Conservation (phyloP, 352 stramenopile species). For the Phytophthora pinifolia region DNA sequence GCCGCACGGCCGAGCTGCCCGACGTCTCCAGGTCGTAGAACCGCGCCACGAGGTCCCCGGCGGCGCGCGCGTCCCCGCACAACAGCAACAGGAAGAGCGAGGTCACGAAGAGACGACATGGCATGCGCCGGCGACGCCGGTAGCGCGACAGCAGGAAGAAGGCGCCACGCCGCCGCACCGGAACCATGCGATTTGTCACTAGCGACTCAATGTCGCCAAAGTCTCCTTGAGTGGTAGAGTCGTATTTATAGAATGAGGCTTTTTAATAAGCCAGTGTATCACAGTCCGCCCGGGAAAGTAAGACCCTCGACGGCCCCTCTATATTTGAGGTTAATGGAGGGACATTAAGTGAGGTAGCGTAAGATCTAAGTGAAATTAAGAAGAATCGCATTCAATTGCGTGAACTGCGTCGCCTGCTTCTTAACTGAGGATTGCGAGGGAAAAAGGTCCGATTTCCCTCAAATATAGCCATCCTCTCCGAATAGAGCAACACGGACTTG, state of each 20-base stretch:
- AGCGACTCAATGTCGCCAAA: conserved; percentile 3
- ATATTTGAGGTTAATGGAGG: too few relatives aligned
- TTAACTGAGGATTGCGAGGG: too few relatives aligned
- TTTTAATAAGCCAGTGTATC: conserved; percentile 15
- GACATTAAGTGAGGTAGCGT: too few relatives aligned
- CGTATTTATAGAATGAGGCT: conserved; percentile 27
- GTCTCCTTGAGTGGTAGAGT: conserved; percentile 30
- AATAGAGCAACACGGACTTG: too few relatives aligned
- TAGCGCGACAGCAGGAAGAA: conserved; percentile 34
- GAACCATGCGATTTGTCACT: conserved; percentile 20
- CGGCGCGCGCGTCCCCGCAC: conserved; percentile 9
- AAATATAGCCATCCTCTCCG: too few relatives aligned
- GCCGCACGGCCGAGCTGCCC: conserved; percentile 23
- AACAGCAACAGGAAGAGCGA: conserved; percentile 25
- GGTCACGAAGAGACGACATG: background rate
- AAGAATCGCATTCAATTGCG: too few relatives aligned
- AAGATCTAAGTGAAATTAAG: too few relatives aligned
- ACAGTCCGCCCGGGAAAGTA: conserved; percentile 3
- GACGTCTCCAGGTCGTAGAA: conserved; percentile 45
- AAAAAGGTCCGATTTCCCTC: too few relatives aligned
- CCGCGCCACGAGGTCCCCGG: conserved; percentile 53
- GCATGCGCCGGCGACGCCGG: conserved; percentile 7
- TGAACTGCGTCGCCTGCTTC: too few relatives aligned
- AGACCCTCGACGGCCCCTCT: too few relatives aligned
- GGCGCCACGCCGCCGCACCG: conserved; percentile 28